Evolutionary conservation across 352 stramenopile species (phyloP), one percentile per base, ranked within the genome.

Genomic region (Phytophthora nicotianae): DNA sequence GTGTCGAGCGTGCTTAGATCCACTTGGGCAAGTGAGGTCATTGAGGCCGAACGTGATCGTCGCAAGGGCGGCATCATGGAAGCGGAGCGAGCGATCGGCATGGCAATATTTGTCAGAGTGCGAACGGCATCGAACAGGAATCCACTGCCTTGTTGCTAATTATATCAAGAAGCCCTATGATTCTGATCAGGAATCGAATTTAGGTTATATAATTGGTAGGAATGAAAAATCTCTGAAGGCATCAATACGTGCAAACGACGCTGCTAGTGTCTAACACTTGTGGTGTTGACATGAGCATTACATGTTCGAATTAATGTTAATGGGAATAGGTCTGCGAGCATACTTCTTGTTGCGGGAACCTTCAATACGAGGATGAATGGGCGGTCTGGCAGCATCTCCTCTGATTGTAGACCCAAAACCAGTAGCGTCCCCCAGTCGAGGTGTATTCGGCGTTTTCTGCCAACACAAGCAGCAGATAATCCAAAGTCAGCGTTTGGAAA

Each of bases 291-390:
- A 50, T 14, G 16, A 35, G 45, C 24, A 37, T 26, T 65, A 68
- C 40, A 53, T 58, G 41, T 59, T 66, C 20, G 53, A 20, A 43
- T 73, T 81, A 55, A 91, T 55, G 51, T 86, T 80, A 62, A 94
- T 89, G 14, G 74, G 70, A 32, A 94, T 91, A 54, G 77, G 72
- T 11, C 72, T 74, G 35, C 83, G 74, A 50, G 83, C 73, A 48
- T 90, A 78, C 43, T 83, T 88, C 52, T 92, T 94, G 68, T 94
- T 94, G 38, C 81, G 81, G 17, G 83, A 79, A 43, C 85, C 85
- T 55, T 89, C 75, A 26, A 75, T 58, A 19, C 70, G 73, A 9
- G 71, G 61, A 48, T 86, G 69, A 51, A 85, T 68, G 14, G 81
- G 75, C 14, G 62, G 72, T 33, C 78, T 72, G 45, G 59, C 62